Evolutionary conservation across 768 basidiomycete species (phyloP).

Genomic region (Lanmaoa rubissima): DNA sequence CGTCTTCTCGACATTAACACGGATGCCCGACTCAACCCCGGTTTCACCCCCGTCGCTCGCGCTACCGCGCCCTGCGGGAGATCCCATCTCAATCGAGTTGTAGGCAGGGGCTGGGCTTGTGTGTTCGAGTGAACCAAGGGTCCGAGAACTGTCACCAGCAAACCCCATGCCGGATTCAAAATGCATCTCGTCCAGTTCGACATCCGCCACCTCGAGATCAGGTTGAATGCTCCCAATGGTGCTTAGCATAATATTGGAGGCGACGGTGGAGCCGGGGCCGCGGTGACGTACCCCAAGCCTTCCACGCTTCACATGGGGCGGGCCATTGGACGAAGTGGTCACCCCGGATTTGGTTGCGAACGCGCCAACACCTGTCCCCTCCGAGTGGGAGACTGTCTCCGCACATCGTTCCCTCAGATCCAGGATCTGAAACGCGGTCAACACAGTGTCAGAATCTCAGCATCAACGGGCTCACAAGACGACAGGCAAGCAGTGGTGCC

Average conservation of each 20-base stretch:
- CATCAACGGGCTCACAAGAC: constrained; percentile 48
- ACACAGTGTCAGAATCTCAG: background rate
- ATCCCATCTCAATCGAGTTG: constrained; percentile 41
- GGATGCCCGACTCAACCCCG: constrained; percentile 41
- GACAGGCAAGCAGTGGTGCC: constrained; percentile 75
- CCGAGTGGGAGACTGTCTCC: constrained; percentile 73
- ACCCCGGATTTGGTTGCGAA: constrained; percentile 62
- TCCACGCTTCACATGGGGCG: constrained; percentile 23
- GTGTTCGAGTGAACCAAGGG: constrained; percentile 29
- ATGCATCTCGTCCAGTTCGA: constrained; percentile 54
- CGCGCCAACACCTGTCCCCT: constrained; percentile 64
- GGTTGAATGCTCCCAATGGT: constrained; percentile 62
- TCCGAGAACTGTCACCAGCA: constrained; percentile 42
- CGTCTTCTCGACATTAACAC: constrained; percentile 63
- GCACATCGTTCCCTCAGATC: constrained; percentile 81
- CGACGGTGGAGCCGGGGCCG: constrained; percentile 50
- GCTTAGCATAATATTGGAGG: constrained; percentile 62
- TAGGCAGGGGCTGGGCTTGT: constrained; percentile 53
- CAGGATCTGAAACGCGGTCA: constrained; percentile 55
- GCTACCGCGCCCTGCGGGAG: constrained; percentile 14
- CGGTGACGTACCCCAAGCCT: constrained; percentile 49
- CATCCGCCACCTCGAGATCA: constrained; percentile 49
- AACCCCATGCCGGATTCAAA: constrained; percentile 53
- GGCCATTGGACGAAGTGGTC: constrained; percentile 24
- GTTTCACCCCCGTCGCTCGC: constrained; percentile 23